Conservation (phyloP, 1,139 yeast species). For the Geotrichum citri-aurantii region DNA sequence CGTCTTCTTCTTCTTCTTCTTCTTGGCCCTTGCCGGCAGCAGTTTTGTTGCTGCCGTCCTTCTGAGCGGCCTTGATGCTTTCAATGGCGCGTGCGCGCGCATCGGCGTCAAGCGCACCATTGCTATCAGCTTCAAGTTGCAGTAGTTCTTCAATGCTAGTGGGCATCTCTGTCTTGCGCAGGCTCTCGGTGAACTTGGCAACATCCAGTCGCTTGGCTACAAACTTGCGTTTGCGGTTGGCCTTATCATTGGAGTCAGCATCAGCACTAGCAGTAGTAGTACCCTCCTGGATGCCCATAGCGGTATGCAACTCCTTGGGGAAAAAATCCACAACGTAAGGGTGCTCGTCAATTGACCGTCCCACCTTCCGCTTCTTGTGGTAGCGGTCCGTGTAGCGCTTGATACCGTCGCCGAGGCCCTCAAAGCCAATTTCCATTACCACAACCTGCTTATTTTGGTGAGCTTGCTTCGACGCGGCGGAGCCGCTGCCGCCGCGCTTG, state of each 20-base stretch:
- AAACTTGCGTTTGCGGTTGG: constrained; percentile 26
- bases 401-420: constrained; percentile 30
- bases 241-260: constrained; percentile 34
- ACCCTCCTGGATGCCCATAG: constrained; percentile 60
- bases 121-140: constrained; percentile 52
- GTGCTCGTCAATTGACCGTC: constrained; percentile 74
- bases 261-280: constrained; percentile 47
- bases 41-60: constrained; percentile 27
- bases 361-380: constrained; percentile 65
- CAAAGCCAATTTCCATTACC: constrained; percentile 21
- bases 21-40: constrained; percentile 44
- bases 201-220: constrained; percentile 24
- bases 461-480: constrained; percentile 24
- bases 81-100: constrained; percentile 36
- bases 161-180: constrained; percentile 37
- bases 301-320: constrained; percentile 72
- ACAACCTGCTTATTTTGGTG: constrained; percentile 21
- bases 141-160: constrained; percentile 46
- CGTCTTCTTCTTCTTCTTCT: constrained; percentile 48
- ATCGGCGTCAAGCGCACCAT: constrained; percentile 35
- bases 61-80: constrained; percentile 18
- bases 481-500: constrained; percentile 7
- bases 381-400: constrained; percentile 37
- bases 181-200: constrained; percentile 30
- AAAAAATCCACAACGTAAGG: constrained; percentile 58